phyloP scores from a whole-genome alignment of 2,329 filamentous ascomycete species.

The Thelonectria olida region DNA sequence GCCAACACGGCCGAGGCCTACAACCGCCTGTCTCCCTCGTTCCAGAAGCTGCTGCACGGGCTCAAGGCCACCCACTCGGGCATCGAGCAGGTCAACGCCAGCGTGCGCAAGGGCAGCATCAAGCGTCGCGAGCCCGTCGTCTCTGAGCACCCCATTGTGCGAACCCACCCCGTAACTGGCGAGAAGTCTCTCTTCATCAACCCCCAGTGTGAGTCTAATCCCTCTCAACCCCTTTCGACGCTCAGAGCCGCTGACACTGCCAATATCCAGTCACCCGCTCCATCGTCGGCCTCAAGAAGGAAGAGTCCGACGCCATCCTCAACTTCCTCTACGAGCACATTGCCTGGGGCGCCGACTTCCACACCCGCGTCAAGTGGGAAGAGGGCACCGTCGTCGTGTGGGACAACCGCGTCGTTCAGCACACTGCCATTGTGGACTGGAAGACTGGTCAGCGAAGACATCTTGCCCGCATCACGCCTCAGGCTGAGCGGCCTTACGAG shows the following conservation, averaged over 20 bases:
- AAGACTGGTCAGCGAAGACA: constrained; percentile 80
- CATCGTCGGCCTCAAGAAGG: constrained; percentile 86
- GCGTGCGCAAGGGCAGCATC: constrained; percentile 72
- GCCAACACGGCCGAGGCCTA: constrained; percentile 84
- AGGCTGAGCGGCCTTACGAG: constrained; percentile 81
- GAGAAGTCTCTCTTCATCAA: constrained; percentile 88
- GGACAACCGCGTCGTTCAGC: constrained; percentile 84
- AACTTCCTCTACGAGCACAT: constrained; percentile 73
- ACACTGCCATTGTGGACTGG: constrained; percentile 86
- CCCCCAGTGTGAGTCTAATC: constrained; percentile 73
- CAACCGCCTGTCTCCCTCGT: constrained; percentile 78
- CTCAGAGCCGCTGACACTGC: background rate
- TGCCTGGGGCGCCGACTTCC: constrained; percentile 68
- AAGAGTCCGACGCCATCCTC: constrained; percentile 81
- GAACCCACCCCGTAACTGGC: constrained; percentile 83
- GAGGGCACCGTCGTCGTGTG: constrained; percentile 84
- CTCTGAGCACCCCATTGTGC: constrained; percentile 78
- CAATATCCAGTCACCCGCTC: constrained; percentile 73
- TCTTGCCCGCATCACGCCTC: constrained; percentile 82
- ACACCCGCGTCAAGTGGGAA: constrained; percentile 80
- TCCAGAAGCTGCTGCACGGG: constrained; percentile 82
- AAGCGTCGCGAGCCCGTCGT: constrained; percentile 79
- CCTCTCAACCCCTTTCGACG: no score
- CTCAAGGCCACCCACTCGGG: constrained; percentile 84
- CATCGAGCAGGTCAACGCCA: constrained; percentile 79